Conservation (phyloP, 805 yeast genomes). For the Candida peoriensis region DNA sequence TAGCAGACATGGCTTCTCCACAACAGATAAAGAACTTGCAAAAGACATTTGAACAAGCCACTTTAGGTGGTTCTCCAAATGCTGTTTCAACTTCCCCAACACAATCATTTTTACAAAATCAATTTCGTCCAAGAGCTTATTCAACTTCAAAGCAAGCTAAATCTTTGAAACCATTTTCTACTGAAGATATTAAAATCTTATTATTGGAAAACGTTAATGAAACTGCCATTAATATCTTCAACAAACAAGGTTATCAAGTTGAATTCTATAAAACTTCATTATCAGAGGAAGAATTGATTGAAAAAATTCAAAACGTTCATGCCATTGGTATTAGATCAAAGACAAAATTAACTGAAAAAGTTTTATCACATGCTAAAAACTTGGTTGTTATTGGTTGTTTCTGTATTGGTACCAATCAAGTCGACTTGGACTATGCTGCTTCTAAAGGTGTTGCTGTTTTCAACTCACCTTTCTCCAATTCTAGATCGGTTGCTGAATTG, state of each 20-base stretch:
- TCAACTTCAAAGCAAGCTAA: slow-evolving; percentile 48
- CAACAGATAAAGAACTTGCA: slow-evolving; percentile 57
- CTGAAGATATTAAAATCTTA: slow-evolving; percentile 91
- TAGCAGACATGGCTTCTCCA: slow-evolving; percentile 72
- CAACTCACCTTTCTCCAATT: slow-evolving; percentile 97
- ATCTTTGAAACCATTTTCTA: slow-evolving; percentile 87
- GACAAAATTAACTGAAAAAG: slow-evolving; percentile 77
- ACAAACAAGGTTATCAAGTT: slow-evolving; percentile 92
- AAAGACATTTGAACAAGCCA: slow-evolving; percentile 51
- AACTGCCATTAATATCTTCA: slow-evolving; percentile 85
- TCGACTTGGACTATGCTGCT: slow-evolving; percentile 88
- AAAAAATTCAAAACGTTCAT: slow-evolving; percentile 88
- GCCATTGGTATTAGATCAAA: slow-evolving; percentile 98
- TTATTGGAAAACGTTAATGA: slow-evolving; percentile 88
- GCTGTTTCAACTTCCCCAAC: slow-evolving; percentile 83
- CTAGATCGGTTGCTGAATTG: slow-evolving; percentile 96
- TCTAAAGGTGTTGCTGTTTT: slow-evolving; percentile 91
- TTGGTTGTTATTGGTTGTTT: slow-evolving; percentile 92
- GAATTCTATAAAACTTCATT: slow-evolving; percentile 87
- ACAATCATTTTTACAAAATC: slow-evolving; percentile 50
- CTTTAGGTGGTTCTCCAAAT: slow-evolving; percentile 52
- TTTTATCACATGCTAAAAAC: slow-evolving; percentile 82
- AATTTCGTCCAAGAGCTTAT: slow-evolving; percentile 39
- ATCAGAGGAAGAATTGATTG: slow-evolving; percentile 90
- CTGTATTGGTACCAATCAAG: slow-evolving; percentile 99